Evolutionary conservation across 164 flowering plant genomes (phyloP).

Genomic region (Vitis labrusca): DNA sequence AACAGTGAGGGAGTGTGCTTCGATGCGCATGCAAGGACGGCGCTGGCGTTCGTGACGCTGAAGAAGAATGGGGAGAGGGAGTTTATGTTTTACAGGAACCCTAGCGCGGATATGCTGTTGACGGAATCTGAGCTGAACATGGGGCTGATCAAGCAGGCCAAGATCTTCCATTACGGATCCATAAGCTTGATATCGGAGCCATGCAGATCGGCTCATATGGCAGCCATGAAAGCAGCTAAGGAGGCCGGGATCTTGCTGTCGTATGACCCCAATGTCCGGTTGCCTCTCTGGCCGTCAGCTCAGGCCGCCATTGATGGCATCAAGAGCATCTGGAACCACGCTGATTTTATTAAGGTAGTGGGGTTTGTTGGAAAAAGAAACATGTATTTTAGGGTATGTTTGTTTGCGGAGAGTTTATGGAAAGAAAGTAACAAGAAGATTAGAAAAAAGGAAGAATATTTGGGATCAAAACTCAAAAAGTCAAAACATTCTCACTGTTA

Average conservation of each 20-base stretch:
- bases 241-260: slow-evolving; percentile 62
- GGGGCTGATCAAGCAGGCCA: slow-evolving; percentile 45
- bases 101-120: slow-evolving; percentile 73
- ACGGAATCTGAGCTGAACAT: slow-evolving; percentile 55
- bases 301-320: slow-evolving; percentile 57
- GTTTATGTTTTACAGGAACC: slow-evolving; percentile 78
- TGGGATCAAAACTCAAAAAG: too few relatives aligned
- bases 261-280: slow-evolving; percentile 72
- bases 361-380: background rate
- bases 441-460: too few relatives aligned
- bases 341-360: slow-evolving; percentile 67
- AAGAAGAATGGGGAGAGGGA: slow-evolving; percentile 61
- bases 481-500: too few relatives aligned
- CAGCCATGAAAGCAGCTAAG: slow-evolving; percentile 73
- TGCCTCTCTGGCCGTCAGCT: slow-evolving; percentile 76
- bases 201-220: slow-evolving; percentile 68
- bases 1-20: slow-evolving; percentile 49
- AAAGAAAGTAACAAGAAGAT: too few relatives aligned
- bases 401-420: too few relatives aligned
- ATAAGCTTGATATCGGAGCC: slow-evolving; percentile 80
- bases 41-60: slow-evolving; percentile 70
- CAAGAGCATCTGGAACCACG: slow-evolving; percentile 71
- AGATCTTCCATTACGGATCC: slow-evolving; percentile 75
- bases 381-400: too few relatives aligned
- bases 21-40: slow-evolving; percentile 63